These are phyloP conservation scores for Auricularia sp. DNA, from an alignment of 768 basidiomycete species.

Conservation along the genomic window DNA sequence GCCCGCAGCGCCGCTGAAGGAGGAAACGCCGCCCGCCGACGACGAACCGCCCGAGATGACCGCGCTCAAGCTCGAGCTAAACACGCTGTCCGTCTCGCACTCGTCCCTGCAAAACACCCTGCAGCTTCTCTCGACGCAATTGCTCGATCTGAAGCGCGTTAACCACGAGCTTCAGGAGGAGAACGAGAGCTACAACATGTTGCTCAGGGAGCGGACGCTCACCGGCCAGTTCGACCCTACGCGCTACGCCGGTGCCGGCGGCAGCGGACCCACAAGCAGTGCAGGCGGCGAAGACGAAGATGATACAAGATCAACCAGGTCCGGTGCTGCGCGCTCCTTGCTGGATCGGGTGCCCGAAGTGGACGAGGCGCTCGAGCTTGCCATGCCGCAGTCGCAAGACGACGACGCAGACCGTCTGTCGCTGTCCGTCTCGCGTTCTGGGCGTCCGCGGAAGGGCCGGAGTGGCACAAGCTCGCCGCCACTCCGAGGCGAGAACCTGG, in stretches of 20 bases:
- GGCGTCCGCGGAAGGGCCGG: neutral
- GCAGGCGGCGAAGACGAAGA: constrained; percentile 29
- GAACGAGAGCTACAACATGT: constrained; percentile 93
- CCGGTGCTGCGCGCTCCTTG: constrained; percentile 36
- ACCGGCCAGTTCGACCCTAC: constrained; percentile 78
- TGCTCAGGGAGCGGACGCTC: constrained; percentile 82
- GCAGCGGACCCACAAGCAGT: constrained; percentile 18
- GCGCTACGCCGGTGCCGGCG: constrained; percentile 43
- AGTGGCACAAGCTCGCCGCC: constrained; percentile 16
- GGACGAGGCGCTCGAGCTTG: neutral
- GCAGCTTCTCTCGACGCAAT: constrained; percentile 72
- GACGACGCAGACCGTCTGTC: neutral
- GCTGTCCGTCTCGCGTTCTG: neutral
- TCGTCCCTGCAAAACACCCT: constrained; percentile 74
- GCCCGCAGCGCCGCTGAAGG: constrained; percentile 12
- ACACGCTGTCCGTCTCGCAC: constrained; percentile 79
- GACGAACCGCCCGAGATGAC: constrained; percentile 85
- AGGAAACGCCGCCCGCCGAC: constrained; percentile 25
- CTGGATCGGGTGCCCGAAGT: constrained; percentile 22
- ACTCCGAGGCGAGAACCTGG: constrained; percentile 68
- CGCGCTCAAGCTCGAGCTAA: constrained; percentile 69
- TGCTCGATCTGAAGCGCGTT: constrained; percentile 78
- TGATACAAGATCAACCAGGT: constrained; percentile 3
- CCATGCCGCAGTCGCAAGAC: neutral
- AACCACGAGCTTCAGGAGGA: constrained; percentile 88